Base-by-base conservation (phyloP, 208 protist species). In the Wallacemonas sp. region DNA sequence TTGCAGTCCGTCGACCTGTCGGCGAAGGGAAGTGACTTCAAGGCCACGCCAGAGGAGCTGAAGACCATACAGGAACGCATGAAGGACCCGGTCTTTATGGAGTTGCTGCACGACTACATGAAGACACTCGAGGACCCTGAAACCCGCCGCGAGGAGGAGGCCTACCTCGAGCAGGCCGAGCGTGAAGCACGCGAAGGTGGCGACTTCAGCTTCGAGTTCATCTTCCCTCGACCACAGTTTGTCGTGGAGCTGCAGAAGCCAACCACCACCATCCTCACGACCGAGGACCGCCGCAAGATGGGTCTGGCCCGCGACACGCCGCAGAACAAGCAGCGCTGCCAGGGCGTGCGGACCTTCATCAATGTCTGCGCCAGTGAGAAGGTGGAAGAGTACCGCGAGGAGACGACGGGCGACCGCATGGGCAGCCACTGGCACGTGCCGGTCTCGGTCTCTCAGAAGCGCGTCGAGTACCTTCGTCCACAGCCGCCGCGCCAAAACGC, bases 21-120 rank as follows among this genome's bases (percentile, higher is more conserved):
- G 13, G 38, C 44, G n/a, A 46, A 55, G 39, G 36, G 32, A 6
- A 62, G 24, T 3, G 68, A 65, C 21, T 96, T 96, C 52, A 57
- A 74, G 33, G 76, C 90, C 19, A 93, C 90, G 0, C 71, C 76
- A 0, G 85, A 96, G 62, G 87, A 96, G 71, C 54, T 96, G 22
- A 73, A 63, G 8, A 73, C 70, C 1, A 93, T 97, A 53, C 39
- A 85, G 46, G 84, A 92, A 24, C 88, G 86, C 41, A 94, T 97
- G 89, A 85, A 93, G 68, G 89, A 97, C 58, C 92, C 92, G n/a
- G 77, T 82, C 32, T 97, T 97, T 60, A 67, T 88, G 22, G 68
- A 93, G 63, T 78, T 97, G 17, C 87, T 94, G 71, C 77, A 87
- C 29, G 89, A 95, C 32, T 97, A 97, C 78, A 93, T 94, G 85